Base-by-base conservation (phyloP, 2,329 filamentous ascomycete species). In the Scedosporium minutisporum region DNA sequence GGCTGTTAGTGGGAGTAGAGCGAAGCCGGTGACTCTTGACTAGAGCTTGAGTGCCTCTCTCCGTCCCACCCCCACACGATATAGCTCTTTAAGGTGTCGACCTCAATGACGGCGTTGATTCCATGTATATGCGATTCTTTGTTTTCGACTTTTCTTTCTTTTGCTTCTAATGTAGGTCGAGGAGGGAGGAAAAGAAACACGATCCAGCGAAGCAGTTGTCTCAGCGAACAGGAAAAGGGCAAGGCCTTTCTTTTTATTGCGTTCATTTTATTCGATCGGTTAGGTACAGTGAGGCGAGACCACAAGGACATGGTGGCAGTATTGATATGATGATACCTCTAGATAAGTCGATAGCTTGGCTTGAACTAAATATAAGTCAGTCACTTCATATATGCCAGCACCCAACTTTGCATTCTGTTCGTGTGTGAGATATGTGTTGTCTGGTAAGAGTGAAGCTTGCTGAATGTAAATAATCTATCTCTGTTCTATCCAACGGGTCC, bases 291-390 rank as follows among this genome's bases (percentile, higher is more conserved):
- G 33, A 23, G 48, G 33, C 14, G 23, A 48, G 55, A 23, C 38
- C 38, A 12, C 33, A 18, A 41, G n/a, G 53, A 29, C 29, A 41
- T 18, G 10, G 33, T 18, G 57, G 57, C 27, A 18, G 59, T 53
- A 61, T 18, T 51, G 59, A 29, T 61, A 29, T 61, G 46, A 58
- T 58, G 57, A 61, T 61, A 61, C 59, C 59, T 61, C 59, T 53
- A 55, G 51, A 55, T 55, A n/a, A 25, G 51, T 25, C 51, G 59
- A 51, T 18, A 58, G 57, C 57, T 18, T 18, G n/a, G 10, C 23
- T 33, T 58, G 57, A 58, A 58, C 33, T 29, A 61, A 29, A 51
- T 27, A 33, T 51, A 61, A 53, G 23, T 4, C 33, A 58, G 29
- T 42, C 27, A 42, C 48, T 46, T 16, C 18, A 29, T 48, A 21